Evolutionary conservation across 805 yeast genomes (phyloP).

Genomic region (Yamadazyma philogaea): DNA sequence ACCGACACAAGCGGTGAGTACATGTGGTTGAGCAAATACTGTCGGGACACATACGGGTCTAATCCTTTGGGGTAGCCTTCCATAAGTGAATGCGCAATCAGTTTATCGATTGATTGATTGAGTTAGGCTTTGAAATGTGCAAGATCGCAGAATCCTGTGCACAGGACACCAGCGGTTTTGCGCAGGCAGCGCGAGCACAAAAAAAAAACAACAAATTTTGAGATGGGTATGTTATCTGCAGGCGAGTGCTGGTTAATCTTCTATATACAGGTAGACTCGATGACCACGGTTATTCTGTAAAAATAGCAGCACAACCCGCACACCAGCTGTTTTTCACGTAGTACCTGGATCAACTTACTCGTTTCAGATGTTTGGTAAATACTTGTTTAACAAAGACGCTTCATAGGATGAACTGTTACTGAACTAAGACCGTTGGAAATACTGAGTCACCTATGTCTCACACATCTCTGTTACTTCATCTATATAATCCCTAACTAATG

Average conservation of each 20-base stretch:
- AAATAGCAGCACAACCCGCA: neutral
- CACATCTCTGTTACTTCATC: too few species aligned
- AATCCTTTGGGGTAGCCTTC: constrained; percentile 31
- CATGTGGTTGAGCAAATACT: constrained; percentile 43
- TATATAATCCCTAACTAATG: too few species aligned
- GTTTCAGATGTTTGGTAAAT: constrained; percentile 5
- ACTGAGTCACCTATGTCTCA: too few species aligned
- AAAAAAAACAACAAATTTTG: too few species aligned
- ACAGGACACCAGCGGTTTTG: neutral
- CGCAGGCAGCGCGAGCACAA: neutral
- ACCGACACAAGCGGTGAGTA: constrained; percentile 54
- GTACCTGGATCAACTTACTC: neutral
- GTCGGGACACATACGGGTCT: constrained; percentile 39
- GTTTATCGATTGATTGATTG: neutral
- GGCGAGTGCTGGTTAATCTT: neutral
- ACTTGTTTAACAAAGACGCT: neutral
- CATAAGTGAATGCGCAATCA: neutral
- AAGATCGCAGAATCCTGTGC: neutral
- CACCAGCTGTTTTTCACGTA: too few species aligned
- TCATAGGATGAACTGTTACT: too few species aligned
- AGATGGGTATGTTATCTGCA: too few species aligned
- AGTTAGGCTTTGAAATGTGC: neutral
- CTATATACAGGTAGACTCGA: neutral
- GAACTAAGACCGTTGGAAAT: too few species aligned
- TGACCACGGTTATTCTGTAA: neutral